Evolutionary conservation across 306 rosid species (phyloP), one percentile per base, ranked within the genome.

Genomic region (Arachis hypogaea): DNA sequence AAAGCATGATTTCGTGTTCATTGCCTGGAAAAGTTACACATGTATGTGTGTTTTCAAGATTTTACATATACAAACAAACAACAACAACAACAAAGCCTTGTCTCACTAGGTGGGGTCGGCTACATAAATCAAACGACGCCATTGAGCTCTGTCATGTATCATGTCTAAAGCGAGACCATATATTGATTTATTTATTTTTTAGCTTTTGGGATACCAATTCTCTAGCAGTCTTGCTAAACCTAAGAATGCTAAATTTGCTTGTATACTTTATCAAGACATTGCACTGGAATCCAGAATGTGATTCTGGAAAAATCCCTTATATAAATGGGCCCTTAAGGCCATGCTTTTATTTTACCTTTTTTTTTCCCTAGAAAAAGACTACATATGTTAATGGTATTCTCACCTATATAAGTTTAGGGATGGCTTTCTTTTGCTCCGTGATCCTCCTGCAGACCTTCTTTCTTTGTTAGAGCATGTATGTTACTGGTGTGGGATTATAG

Each of bases 171-270:
- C 28, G 28, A 22, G 28, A 22, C 28, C 1, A 22, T 22, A 61
- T 62, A 55, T 9, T 62, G 9, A 47, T 38, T 42, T 14, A 51
- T 54, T 47, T 11, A 14, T 7, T 11, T 63, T 49, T 67, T 38
- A 63, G 11, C 29, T 60, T 22, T 44, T 22, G 28, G 55, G 73
- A 4, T 11, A 43, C 47, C 44, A 22, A 22, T 22, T 22, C 73
- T 57, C 64, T 60, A 77, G 61, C 30, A 63, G 73, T 68, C 58
- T 11, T 73, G 42, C 61, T 63, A 60, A 73, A 74, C 50, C 49
- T 69, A 69, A 42, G 59, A 74, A 68, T 74, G 11, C 50, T 61
- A 52, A 62, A 41, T 72, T 16, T 49, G 55, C 45, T 6, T 66
- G 61, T 38, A 55, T 68, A 59, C 76, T 68, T 43, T 68, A 56